Base-by-base conservation (phyloP, 495 filamentous ascomycete species). In the Cercophora newfieldiana region DNA sequence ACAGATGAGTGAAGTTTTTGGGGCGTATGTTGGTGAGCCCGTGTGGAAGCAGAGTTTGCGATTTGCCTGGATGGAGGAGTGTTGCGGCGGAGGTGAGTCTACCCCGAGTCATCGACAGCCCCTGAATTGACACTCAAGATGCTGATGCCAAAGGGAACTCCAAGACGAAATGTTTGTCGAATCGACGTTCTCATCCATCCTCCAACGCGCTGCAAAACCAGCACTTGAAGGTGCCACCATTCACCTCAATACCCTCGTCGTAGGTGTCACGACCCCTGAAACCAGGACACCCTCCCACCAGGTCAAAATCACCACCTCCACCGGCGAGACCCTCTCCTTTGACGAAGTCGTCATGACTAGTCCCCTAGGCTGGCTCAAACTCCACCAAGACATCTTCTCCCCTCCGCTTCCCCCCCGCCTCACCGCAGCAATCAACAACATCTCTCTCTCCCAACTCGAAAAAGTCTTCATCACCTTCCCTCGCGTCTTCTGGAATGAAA, bases 401-500 rank as follows among this genome's bases (percentile, higher is more conserved):
- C 90, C 90, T 12, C 33, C 72, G 6, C 79, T 93, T 19, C 87
- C 89, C 3, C 54, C 71, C 0, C 28, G 26, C 18, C 55, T 58
- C 16, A 10, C 28, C 12, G 25, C 28, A 21, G 55, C 55, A 21
- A 58, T 58, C 14, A 21, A 14, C 12, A 81, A 77, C 61, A 84
- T 92, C 60, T 86, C 85, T 44, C 91, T 90, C 68, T 89, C 90
- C 25, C 79, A 86, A 33, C 82, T 93, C 0, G 91, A 93, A 72
- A 93, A 92, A 73, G 82, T 91, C 50, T 92, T 91, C 74, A 79
- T 93, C 56, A 90, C 83, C 16, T 93, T 93, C 71, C 87, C 89
- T 0, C 70, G 67, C 2, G 87, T 90, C 1, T 73, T 73, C 51
- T 73, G 71, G 71, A 60, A 65, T 49, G 50, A 65, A 1, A 29